phyloP scores from a whole-genome alignment of 169 alveolate species.

The Cytauxzoon felis region DNA sequence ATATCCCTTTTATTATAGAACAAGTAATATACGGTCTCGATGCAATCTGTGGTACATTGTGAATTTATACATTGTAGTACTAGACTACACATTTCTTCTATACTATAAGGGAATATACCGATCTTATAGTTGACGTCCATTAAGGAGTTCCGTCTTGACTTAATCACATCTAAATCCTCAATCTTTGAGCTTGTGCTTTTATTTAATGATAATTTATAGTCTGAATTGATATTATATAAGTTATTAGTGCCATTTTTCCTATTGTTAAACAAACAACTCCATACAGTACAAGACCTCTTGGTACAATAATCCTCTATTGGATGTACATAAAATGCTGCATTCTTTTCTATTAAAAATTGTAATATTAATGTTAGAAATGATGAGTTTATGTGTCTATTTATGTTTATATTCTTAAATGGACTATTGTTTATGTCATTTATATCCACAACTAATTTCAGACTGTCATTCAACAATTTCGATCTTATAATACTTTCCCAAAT shows the following conservation, averaged over 20 bases:
- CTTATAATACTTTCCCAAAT: conserved; percentile 45
- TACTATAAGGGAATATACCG: conserved; percentile 32
- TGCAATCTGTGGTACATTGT: conserved; percentile 21
- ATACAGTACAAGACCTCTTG: conserved; percentile 28
- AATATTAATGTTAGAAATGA: conserved; percentile 37
- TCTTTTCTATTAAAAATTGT: conserved; percentile 39
- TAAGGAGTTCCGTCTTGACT: conserved; percentile 24
- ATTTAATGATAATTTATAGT: not conserved
- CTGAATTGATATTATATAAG: conserved; percentile 1
- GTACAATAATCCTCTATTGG: conserved; percentile 21
- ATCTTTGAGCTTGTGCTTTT: not conserved
- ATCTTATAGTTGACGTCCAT: not conserved
- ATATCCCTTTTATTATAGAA: conserved; percentile 32
- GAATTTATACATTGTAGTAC: conserved; percentile 29
- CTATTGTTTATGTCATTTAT: not conserved
- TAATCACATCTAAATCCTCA: not conserved
- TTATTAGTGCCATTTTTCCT: conserved; percentile 1
- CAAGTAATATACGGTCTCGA: conserved; percentile 49
- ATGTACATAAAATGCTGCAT: conserved; percentile 46
- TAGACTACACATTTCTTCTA: conserved; percentile 29
- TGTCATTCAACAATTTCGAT: not conserved
- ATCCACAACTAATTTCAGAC: conserved; percentile 4
- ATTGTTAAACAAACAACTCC: conserved; percentile 41
- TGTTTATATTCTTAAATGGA: conserved; percentile 40
- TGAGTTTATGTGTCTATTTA: conserved; percentile 30